Evolutionary conservation across 2,329 filamentous ascomycete genomes (phyloP).

Genomic region (Trichoderma lentiforme): DNA sequence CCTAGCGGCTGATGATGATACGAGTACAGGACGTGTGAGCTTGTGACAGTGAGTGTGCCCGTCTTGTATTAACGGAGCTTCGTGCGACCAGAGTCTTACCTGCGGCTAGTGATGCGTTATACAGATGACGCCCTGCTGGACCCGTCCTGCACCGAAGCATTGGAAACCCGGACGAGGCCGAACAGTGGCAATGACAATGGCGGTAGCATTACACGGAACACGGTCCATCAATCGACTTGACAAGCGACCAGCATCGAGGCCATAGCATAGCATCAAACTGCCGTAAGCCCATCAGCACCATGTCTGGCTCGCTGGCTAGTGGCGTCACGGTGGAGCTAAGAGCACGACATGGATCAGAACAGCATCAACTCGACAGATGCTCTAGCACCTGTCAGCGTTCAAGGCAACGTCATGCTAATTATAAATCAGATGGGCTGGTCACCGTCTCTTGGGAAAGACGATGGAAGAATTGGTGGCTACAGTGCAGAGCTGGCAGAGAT

Average conservation of each 20-base stretch:
- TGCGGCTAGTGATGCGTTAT: neutral
- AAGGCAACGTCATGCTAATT: neutral
- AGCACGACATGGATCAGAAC: conserved; percentile 1
- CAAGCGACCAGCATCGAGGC: neutral
- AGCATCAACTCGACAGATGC: conserved; percentile 1
- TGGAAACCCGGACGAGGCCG: neutral
- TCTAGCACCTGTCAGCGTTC: neutral
- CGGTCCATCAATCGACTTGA: neutral
- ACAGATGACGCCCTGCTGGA: neutral
- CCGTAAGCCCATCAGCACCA: conserved; percentile 16
- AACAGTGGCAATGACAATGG: neutral
- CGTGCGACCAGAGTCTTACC: neutral
- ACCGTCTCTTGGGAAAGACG: neutral
- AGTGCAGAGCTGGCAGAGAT: neutral
- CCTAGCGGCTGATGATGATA: neutral
- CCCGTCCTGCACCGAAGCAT: neutral
- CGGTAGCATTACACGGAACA: neutral
- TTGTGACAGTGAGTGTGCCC: neutral
- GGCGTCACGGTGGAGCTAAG: conserved; percentile 8
- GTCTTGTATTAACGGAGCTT: neutral
- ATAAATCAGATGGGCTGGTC: neutral
- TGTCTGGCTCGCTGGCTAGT: conserved; percentile 5
- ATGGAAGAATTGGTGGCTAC: neutral
- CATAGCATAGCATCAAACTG: neutral
- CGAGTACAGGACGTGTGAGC: neutral